Percentiles rank a stretch among this genome's conserved stretches.
phyloP scores from a whole-genome alignment of 257 asterid genomes.

The Lantana camara region DNA sequence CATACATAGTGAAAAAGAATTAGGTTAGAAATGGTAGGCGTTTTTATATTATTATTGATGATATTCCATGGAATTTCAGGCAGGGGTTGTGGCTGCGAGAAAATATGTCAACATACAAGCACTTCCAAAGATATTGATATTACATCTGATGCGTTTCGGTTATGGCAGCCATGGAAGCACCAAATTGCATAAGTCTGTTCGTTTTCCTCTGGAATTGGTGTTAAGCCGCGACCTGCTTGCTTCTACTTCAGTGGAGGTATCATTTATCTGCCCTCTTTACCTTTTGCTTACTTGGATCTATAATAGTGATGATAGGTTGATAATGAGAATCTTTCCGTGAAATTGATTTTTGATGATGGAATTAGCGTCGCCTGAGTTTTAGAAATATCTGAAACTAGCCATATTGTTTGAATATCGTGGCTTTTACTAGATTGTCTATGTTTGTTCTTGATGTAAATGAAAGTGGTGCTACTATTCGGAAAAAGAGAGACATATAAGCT shows the following conservation, averaged over 20 bases:
- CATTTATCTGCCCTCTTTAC: constrained; percentile 3
- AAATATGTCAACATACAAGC: constrained; percentile 69
- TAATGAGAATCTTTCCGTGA: neutral
- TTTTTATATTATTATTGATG: constrained; percentile 22
- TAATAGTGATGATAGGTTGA: constrained; percentile 3
- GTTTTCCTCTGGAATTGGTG: constrained; percentile 68
- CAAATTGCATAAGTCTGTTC: constrained; percentile 77
- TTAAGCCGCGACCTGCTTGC: constrained; percentile 77
- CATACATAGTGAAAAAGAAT: neutral
- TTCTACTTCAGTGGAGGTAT: constrained; percentile 75
- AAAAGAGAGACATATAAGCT: neutral
- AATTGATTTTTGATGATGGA: constrained; percentile 12
- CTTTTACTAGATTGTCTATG: neutral
- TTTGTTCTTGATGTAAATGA: neutral
- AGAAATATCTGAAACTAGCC: neutral
- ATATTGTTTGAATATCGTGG: neutral
- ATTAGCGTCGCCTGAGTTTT: neutral
- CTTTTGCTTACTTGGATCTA: constrained; percentile 16
- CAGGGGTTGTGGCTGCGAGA: constrained; percentile 69
- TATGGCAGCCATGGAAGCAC: constrained; percentile 82
- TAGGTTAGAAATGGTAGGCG: neutral
- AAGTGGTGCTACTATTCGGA: too few species aligned
- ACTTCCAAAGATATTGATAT: constrained; percentile 83
- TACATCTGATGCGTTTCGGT: constrained; percentile 86
- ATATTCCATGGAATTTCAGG: constrained; percentile 44